Evolutionary conservation across 805 yeast species (phyloP), one percentile per base, ranked within the genome.

Genomic region (Wickerhamiella spandovensis): DNA sequence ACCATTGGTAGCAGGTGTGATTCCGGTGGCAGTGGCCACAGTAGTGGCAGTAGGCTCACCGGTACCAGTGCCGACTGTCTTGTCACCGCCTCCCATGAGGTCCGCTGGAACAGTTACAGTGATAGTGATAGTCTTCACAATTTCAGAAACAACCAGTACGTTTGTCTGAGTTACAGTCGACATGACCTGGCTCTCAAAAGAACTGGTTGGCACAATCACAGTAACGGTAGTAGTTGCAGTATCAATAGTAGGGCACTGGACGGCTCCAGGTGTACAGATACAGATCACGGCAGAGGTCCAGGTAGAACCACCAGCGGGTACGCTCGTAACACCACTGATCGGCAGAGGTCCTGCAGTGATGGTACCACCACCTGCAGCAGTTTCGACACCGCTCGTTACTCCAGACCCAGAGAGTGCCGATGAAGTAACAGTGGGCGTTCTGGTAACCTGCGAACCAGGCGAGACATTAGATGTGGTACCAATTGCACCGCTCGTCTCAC

Each of bases 281-380:
- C 20, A n/a, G 5, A 39, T 22, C n/a, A 51, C 4, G 1, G 51
- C 39, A 5, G 42, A 17, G 13, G 21, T 22, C n/a, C 15, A 21
- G 3, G 51, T 51, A 8, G 48, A 43, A 2, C 53, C 53, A 2
- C 2, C 22, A 3, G 47, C 25, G 3, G 21, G 10, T 3, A 8
- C 9, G 28, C 24, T 18, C 2, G 51, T 44, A 3, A 15, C n/a
- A 21, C 25, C 44, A 18, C 17, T 46, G 18, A 52, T 25, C 2
- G 53, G 52, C 1, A 49, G 44, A 1, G 54, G 54, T 3, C 54
- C 54, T 2, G 52, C 53, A 32, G 45, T 21, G 20, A 35, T 13
- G 7, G 52, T 46, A 8, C 44, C 53, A 3, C 54, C 54, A 17
- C 48, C 52, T 3, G 41, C 41, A 4, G 41, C 41, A 15, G 41